These are phyloP conservation scores for Trametes polyzona DNA, from an alignment of 1,284 basidiomycete species.

Conservation along the genomic window DNA sequence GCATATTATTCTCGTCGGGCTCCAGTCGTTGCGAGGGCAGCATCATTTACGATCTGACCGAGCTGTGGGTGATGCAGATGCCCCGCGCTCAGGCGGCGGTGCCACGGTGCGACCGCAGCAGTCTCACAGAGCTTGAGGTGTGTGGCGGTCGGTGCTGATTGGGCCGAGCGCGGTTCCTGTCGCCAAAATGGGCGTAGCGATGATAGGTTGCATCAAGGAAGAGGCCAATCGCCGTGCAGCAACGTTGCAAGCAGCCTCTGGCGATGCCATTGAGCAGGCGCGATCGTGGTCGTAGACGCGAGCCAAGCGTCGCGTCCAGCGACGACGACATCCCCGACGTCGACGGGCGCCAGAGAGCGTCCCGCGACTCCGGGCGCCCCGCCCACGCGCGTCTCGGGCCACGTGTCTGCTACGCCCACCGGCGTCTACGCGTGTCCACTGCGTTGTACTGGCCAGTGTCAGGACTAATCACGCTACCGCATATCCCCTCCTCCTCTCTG, in stretches of 20 bases:
- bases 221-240: neutral
- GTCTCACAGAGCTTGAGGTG: neutral
- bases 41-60: conserved; percentile 17
- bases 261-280: neutral
- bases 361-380: neutral
- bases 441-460: neutral
- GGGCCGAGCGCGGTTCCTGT: neutral
- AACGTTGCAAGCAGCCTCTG: neutral
- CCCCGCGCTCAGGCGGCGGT: conserved; percentile 5
- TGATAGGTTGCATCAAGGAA: neutral
- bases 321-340: neutral
- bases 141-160: neutral
- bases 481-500: neutral
- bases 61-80: conserved; percentile 16
- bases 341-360: neutral
- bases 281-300: neutral
- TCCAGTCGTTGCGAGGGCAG: conserved; percentile 20
- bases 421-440: conserved; percentile 16
- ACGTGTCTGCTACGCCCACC: conserved; percentile 14
- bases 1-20: conserved; percentile 8
- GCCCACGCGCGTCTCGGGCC: conserved; percentile 1
- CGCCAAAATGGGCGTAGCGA: neutral
- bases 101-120: conserved; percentile 11
- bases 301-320: too few species aligned
- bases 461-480: neutral